Evolutionary conservation across 768 basidiomycete genomes (phyloP), one percentile per base, ranked within the genome.

Genomic region (Calocybe cyanea): DNA sequence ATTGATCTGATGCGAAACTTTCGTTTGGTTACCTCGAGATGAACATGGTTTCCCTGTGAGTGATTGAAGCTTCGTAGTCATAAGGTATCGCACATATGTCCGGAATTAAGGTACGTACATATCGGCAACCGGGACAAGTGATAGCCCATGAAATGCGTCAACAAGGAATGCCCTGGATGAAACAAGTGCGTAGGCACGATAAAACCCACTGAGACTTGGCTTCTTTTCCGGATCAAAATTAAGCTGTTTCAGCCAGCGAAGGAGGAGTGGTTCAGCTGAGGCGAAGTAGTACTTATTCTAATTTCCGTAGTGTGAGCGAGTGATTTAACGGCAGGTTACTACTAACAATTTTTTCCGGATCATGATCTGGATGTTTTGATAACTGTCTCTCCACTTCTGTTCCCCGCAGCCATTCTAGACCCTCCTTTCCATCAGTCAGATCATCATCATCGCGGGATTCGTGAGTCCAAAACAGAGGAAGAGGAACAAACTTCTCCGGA

Each of bases 91-190:
- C 21, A 57, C 46, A 24, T 37, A 35, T 50, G n/a, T 53, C 25
- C 24, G 21, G 39, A 28, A 46, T 35, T 42, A 45, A 15, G 28
- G 17, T 10, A 75, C 83, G 63, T 59, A 89, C 86, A 76, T 76
- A 66, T 93, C 92, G 24, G 88, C 88, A 51, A 92, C 76, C 3
- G 92, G 90, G 15, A 91, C 87, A 76, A 95, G 85, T 1, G 85
- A 76, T 14, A 93, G 67, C 5, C 81, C 80, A 59, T 91, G 89
- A 58, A 80, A 92, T 6, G 78, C 73, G 62, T 94, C 92, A 49
- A 92, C 79, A 48, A 88, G 69, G 64, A 94, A 94, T 2, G 89
- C 85, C 31, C 92, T 75, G 3, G 89, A 86, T 2, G 83, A 86
- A 41, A 94, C 87, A 25, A 92, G 73, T 1, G 70, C 67, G 57